phyloP scores from a whole-genome alignment of 23 red algal genomes.

The Cyanidiococcus yangmingshanensis region DNA sequence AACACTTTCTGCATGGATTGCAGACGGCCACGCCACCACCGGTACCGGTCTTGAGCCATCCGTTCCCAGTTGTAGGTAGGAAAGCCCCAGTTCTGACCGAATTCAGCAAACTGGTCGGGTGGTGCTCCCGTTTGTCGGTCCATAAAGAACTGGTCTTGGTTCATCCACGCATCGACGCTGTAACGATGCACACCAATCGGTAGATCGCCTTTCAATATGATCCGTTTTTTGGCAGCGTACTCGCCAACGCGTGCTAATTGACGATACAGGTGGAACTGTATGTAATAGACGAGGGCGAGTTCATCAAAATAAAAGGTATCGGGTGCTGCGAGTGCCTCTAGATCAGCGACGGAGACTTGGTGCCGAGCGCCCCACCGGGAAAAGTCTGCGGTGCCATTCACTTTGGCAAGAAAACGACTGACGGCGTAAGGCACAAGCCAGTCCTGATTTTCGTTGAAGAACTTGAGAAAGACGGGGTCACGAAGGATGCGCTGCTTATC shows the following conservation, averaged over 20 bases:
- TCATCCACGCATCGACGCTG: conserved; percentile 77
- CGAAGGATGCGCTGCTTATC: conserved; percentile 52
- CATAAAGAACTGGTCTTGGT: conserved; percentile 78
- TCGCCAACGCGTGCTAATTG: conserved; percentile 51
- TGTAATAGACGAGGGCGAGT: conserved; percentile 54
- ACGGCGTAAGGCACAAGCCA: conserved; percentile 90
- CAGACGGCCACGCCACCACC: conserved; percentile 84
- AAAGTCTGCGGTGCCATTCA: conserved; percentile 59
- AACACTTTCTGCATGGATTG: conserved; percentile 71
- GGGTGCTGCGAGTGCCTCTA: conserved; percentile 46
- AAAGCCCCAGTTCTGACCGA: conserved; percentile 89
- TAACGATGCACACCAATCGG: conserved; percentile 84
- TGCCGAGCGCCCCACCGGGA: conserved; percentile 57
- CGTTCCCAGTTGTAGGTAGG: conserved; percentile 88
- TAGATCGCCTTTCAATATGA: conserved; percentile 86
- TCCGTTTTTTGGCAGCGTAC: conserved; percentile 47
- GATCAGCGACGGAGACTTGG: conserved; percentile 25
- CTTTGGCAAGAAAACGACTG: conserved; percentile 60
- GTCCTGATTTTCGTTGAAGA: conserved; percentile 59
- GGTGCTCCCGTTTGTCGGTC: conserved; percentile 69
- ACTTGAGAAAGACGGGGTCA: conserved; percentile 41
- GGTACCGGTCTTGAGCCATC: conserved; percentile 78
- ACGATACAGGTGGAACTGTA: conserved; percentile 86
- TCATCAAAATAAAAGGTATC: conserved; percentile 85
- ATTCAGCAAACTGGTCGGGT: conserved; percentile 67